phyloP scores from a whole-genome alignment of 495 filamentous ascomycete genomes.

The Xylaria venustula region DNA sequence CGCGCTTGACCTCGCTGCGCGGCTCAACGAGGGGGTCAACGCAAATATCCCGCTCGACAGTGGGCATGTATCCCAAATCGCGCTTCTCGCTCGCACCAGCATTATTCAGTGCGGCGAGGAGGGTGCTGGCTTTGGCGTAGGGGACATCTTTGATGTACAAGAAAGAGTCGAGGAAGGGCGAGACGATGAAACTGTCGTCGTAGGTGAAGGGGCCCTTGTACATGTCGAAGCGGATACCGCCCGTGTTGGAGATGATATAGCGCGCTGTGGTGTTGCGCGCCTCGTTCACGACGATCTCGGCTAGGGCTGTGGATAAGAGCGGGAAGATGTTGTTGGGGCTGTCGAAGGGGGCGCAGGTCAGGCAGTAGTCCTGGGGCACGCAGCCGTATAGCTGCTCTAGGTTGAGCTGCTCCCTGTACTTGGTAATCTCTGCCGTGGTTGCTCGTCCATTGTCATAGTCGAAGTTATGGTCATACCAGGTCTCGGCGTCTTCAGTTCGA shows the following conservation, averaged over 20 bases:
- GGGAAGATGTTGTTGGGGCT: slow-evolving; percentile 63
- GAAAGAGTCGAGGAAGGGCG: slow-evolving; percentile 74
- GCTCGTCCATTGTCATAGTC: slow-evolving; percentile 65
- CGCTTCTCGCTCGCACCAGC: slow-evolving; percentile 29
- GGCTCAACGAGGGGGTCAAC: slow-evolving; percentile 34
- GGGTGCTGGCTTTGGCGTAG: slow-evolving; percentile 57
- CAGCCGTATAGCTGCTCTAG: slow-evolving; percentile 69
- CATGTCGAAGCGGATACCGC: slow-evolving; percentile 79
- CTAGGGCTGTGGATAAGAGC: slow-evolving; percentile 61
- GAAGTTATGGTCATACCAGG: slow-evolving; percentile 58
- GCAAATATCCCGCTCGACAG: slow-evolving; percentile 41
- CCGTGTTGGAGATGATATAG: slow-evolving; percentile 72
- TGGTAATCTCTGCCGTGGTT: slow-evolving; percentile 62
- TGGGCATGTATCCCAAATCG: slow-evolving; percentile 26
- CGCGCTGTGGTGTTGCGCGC: slow-evolving; percentile 48
- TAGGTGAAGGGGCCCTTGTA: slow-evolving; percentile 78
- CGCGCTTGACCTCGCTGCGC: slow-evolving; percentile 15
- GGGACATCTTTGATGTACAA: slow-evolving; percentile 67
- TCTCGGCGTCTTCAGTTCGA: slow-evolving; percentile 51
- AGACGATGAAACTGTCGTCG: slow-evolving; percentile 74
- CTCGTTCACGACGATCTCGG: slow-evolving; percentile 51
- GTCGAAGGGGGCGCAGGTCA: slow-evolving; percentile 64
- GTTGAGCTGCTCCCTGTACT: slow-evolving; percentile 59
- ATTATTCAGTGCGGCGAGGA: slow-evolving; percentile 47
- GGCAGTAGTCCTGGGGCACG: slow-evolving; percentile 65